A percentile compares a stretch with the other conserved stretches of the same genome.
phyloP scores from a whole-genome alignment of 805 yeast species.

The Pichia deserticola region DNA sequence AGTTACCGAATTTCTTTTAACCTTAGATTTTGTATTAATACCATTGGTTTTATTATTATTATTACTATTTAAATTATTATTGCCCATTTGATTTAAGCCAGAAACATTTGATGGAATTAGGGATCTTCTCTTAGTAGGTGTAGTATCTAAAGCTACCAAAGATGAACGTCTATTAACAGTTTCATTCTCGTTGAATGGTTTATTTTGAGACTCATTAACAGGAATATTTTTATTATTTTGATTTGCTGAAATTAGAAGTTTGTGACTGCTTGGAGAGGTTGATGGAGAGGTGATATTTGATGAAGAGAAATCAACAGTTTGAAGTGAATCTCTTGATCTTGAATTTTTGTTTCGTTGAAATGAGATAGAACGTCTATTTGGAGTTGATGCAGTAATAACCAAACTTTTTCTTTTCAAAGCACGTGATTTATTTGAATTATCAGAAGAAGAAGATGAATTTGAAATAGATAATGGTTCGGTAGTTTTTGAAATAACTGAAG shows the following conservation, averaged over 20 bases:
- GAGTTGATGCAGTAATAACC: conserved; percentile 38
- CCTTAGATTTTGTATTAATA: conserved; percentile 15
- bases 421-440: not conserved
- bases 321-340: conserved; percentile 15
- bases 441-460: conserved; percentile 1
- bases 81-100: conserved; percentile 13
- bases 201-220: not conserved
- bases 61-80: not conserved
- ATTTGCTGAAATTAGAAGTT: not conserved
- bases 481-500: conserved; percentile 26
- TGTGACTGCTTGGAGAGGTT: not conserved
- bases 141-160: conserved; percentile 5
- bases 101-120: conserved; percentile 18
- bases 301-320: not conserved
- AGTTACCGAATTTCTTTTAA: conserved; percentile 65
- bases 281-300: conserved; percentile 3
- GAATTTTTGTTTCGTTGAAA: conserved; percentile 29
- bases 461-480: conserved; percentile 13
- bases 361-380: conserved; percentile 41
- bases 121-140: conserved; percentile 17
- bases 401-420: conserved; percentile 31
- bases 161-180: conserved; percentile 8
- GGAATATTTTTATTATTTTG: not conserved
- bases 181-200: not conserved
- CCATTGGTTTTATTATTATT: not conserved